These are phyloP conservation scores for Cardamine occulta DNA, from an alignment of 345 rosid genomes.

Conservation along the genomic window DNA sequence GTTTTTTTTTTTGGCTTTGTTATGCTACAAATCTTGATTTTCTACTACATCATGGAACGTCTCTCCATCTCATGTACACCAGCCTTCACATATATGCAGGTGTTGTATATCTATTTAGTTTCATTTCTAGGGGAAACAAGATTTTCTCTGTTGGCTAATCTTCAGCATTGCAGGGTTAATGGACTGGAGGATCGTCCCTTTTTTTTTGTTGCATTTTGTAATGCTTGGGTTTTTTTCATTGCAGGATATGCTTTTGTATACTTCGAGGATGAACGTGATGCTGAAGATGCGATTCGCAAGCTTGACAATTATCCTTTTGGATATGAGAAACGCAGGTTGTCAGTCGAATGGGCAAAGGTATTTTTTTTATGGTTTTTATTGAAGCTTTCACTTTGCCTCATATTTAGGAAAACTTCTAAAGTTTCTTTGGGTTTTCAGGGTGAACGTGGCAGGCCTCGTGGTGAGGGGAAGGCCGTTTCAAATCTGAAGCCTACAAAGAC, in stretches of 20 bases:
- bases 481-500: slow-evolving; percentile 82
- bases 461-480: slow-evolving; percentile 49
- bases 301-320: slow-evolving; percentile 71
- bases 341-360: slow-evolving; percentile 89
- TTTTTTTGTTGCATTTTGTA: slow-evolving; percentile 47
- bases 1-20: slow-evolving; percentile 46
- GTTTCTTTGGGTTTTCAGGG: slow-evolving; percentile 50
- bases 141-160: slow-evolving; percentile 24
- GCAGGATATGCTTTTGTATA: slow-evolving; percentile 94
- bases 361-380: not conserved
- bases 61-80: slow-evolving; percentile 78
- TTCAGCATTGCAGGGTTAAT: slow-evolving; percentile 14
- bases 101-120: slow-evolving; percentile 61
- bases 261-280: slow-evolving; percentile 85
- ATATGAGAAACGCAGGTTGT: slow-evolving; percentile 64
- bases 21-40: slow-evolving; percentile 45
- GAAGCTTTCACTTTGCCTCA: not conserved
- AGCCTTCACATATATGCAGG: slow-evolving; percentile 80
- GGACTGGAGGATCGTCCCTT: not conserved
- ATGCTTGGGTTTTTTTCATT: slow-evolving; percentile 26
- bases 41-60: slow-evolving; percentile 59
- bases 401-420: not conserved
- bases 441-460: slow-evolving; percentile 65
- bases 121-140: slow-evolving; percentile 43
- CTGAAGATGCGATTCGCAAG: slow-evolving; percentile 78